phyloP scores from a whole-genome alignment of 495 filamentous ascomycete genomes.

The Penicillium canariense region DNA sequence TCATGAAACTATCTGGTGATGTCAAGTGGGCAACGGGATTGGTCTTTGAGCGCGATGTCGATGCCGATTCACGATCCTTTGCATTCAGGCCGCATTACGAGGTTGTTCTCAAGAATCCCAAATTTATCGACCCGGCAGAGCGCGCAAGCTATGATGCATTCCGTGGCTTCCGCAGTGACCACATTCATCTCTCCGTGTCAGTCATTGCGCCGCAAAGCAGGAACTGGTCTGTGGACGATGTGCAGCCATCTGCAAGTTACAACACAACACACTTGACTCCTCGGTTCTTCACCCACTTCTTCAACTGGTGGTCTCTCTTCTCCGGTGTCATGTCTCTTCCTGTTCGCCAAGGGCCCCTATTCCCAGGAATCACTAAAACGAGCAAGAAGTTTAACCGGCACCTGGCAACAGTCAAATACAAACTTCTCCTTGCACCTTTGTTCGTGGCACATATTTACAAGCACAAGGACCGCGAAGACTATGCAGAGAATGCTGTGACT shows the following conservation, averaged over 20 bases:
- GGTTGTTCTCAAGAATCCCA: conserved; percentile 77
- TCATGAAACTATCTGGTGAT: conserved; percentile 97
- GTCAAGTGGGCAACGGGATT: conserved; percentile 88
- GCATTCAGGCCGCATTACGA: conserved; percentile 91
- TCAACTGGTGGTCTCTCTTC: conserved; percentile 96
- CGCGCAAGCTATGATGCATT: conserved; percentile 79
- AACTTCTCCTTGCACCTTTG: conserved; percentile 83
- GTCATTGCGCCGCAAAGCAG: conserved; percentile 78
- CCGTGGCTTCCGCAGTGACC: conserved; percentile 86
- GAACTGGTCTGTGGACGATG: conserved; percentile 68
- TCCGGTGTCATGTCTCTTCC: conserved; percentile 92
- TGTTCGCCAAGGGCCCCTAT: conserved; percentile 85
- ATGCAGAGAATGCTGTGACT: conserved; percentile 72
- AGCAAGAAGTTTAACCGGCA: conserved; percentile 98
- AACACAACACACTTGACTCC: conserved; percentile 92
- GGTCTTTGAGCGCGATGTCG: conserved; percentile 82
- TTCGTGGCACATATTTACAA: conserved; percentile 98
- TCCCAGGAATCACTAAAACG: conserved; percentile 88
- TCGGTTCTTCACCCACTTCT: conserved; percentile 97
- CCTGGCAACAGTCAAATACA: conserved; percentile 96
- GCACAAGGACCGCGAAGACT: conserved; percentile 92
- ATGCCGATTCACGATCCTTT: conserved; percentile 67
- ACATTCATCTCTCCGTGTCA: conserved; percentile 91
- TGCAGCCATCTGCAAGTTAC: conserved; percentile 78
- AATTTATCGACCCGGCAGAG: conserved; percentile 57